These are phyloP conservation scores for Borovskyia barvae DNA, from an alignment of 208 protist species.

Conservation along the genomic window DNA sequence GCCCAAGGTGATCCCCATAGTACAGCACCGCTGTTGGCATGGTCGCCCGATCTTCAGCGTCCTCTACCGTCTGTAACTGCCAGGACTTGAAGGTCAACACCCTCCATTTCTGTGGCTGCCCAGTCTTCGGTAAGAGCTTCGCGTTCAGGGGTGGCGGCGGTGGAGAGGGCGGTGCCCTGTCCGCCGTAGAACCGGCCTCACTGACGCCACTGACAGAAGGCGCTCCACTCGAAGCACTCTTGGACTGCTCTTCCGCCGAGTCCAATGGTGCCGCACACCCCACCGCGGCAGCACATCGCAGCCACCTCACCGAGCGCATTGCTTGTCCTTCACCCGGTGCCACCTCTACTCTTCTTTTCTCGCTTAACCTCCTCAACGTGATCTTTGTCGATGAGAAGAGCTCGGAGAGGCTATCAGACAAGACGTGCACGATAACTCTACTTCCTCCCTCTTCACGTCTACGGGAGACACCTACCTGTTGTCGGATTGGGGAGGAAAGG, in stretches of 20 bases:
- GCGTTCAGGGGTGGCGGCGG: not conserved
- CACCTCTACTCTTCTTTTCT: not conserved
- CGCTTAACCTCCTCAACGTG: no score
- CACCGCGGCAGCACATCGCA: not conserved
- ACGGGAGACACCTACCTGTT: no score
- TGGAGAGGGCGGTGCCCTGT: constrained; percentile 2
- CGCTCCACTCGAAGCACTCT: not conserved
- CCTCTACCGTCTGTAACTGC: constrained; percentile 40
- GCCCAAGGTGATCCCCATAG: constrained; percentile 69
- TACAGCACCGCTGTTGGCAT: constrained; percentile 55
- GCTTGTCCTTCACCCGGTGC: not conserved
- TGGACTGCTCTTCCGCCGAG: no score
- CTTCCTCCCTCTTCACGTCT: no score
- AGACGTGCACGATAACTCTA: no score
- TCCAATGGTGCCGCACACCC: no score
- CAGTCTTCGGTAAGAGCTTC: constrained; percentile 21
- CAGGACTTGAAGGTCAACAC: constrained; percentile 55
- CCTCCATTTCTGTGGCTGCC: constrained; percentile 27
- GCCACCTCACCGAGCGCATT: constrained; percentile 3
- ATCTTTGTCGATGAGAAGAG: no score
- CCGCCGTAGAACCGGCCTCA: not conserved
- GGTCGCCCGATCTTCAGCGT: constrained; percentile 17
- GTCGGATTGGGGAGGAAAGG: no score
- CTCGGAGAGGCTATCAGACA: no score
- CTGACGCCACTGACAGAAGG: not conserved